These are phyloP conservation scores for Gentiana dahurica DNA, from an alignment of 257 asterid species.

Conservation along the genomic window DNA sequence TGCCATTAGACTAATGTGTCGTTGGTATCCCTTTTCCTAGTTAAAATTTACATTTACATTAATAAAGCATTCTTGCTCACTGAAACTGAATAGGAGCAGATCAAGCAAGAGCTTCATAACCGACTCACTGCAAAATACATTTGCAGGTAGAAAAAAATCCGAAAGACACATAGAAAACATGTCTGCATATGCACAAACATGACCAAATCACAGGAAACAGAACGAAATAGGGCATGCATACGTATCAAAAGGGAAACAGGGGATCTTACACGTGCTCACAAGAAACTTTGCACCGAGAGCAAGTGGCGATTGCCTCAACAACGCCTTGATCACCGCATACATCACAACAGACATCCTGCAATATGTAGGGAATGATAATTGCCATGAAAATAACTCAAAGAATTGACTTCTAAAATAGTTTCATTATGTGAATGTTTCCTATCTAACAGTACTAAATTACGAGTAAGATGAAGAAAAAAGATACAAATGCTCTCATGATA, in stretches of 20 bases:
- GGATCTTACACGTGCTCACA: conserved; percentile 49
- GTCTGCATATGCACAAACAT: neutral
- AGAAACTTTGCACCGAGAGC: conserved; percentile 38
- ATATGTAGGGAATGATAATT: conserved; percentile 3
- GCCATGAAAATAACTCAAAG: neutral
- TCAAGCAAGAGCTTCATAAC: neutral
- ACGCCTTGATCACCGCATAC: conserved; percentile 53
- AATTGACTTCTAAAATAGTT: no score
- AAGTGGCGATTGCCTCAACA: conserved; percentile 27
- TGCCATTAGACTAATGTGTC: no score
- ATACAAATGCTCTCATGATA: no score
- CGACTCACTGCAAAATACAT: neutral
- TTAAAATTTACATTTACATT: no score
- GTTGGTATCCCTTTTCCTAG: no score
- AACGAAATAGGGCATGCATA: neutral
- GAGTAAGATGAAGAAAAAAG: no score
- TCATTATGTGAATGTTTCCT: no score
- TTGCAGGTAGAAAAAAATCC: no score
- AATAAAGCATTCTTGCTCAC: no score
- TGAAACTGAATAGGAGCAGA: no score
- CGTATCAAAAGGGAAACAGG: neutral
- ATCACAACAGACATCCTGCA: conserved; percentile 48
- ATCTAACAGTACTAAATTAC: no score
- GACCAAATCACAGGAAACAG: neutral
- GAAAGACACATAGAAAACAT: neutral